A percentile compares a stretch with the other conserved stretches of the same genome.
Conservation (phyloP, 768 basidiomycete species). For the Leucocoprinus leucothites region DNA sequence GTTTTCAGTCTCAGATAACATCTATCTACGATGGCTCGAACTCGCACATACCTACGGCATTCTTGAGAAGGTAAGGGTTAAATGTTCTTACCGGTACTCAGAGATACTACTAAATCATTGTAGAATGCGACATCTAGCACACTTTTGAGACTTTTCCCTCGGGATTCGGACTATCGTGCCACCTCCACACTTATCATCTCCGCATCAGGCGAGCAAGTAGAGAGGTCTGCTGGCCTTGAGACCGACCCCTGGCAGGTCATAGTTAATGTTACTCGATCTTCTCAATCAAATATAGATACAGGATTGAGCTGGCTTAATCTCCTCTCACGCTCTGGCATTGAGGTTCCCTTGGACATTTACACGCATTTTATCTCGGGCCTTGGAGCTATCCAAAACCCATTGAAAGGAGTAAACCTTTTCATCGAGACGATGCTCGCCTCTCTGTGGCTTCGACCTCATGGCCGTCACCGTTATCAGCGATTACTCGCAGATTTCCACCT, state of each 20-base stretch:
- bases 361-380: constrained; percentile 43
- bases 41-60: constrained; percentile 31
- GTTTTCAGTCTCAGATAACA: constrained; percentile 57
- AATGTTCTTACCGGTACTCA: background rate
- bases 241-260: constrained; percentile 58
- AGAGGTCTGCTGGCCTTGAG: constrained; percentile 24
- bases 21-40: constrained; percentile 55
- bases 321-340: constrained; percentile 62
- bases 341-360: constrained; percentile 53
- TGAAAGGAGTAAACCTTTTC: constrained; percentile 47
- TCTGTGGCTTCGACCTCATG: constrained; percentile 59
- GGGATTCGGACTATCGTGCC: constrained; percentile 44
- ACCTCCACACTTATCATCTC: constrained; percentile 23
- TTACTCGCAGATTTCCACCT: constrained; percentile 47
- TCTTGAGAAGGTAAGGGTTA: constrained; percentile 34
- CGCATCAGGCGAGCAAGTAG: constrained; percentile 13
- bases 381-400: constrained; percentile 26
- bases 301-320: constrained; percentile 59
- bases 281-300: constrained; percentile 38
- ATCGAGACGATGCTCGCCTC: constrained; percentile 52
- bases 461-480: constrained; percentile 55
- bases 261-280: constrained; percentile 37
- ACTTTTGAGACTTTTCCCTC: constrained; percentile 54
- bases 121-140: constrained; percentile 33
- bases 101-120: background rate